Evolutionary conservation across 2,329 filamentous ascomycete genomes (phyloP), one percentile per base, ranked within the genome.

Genomic region (Aspergillus spinulosporus): DNA sequence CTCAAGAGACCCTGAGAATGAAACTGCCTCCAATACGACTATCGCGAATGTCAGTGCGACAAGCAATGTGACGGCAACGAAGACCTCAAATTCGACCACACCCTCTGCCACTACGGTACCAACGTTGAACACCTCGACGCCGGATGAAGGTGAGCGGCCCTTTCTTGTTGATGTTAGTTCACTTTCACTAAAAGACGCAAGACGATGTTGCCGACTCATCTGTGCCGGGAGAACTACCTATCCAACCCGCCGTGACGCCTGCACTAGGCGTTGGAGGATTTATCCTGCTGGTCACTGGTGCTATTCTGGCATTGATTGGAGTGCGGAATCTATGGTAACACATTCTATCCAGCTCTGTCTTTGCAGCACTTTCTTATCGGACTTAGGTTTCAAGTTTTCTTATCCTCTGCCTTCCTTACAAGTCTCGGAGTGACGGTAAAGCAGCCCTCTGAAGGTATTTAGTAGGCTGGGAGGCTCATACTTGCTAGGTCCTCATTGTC

Each of bases 251-350:
- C 54, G 80, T 97, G 47, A 96, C 91, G 1, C 92, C 93, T 2
- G 91, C 87, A 40, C 86, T 90, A 74, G 90, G 86, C 2, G 83
- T 97, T 48, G 87, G 86, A 34, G 93, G 92, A 26, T 83, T 87
- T 15, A 78, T 97, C 49, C 79, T 97, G 58, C 80, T 97, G 43
- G 69, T 86, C 3, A 84, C 86, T 6, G 93, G 93, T n/a, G 67
- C 82, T 6, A 77, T 84, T 5, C 88, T 94, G 68, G 82, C 84
- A 5, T 74, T 96, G 15, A 82, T 96, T 62, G 92, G 92, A 1
- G 90, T 96, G 67, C 93, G 90, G 73, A 90, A 90, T 66, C 82
- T 83, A 71, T 87, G 84, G 84, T 81, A 69, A 61, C 21, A 9
- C 6, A 26, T 1, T 2, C 11, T 29, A 12, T 15, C 12, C 12